Base-by-base conservation (phyloP, 164 flowering plant species). In the Stephania cephalantha region DNA sequence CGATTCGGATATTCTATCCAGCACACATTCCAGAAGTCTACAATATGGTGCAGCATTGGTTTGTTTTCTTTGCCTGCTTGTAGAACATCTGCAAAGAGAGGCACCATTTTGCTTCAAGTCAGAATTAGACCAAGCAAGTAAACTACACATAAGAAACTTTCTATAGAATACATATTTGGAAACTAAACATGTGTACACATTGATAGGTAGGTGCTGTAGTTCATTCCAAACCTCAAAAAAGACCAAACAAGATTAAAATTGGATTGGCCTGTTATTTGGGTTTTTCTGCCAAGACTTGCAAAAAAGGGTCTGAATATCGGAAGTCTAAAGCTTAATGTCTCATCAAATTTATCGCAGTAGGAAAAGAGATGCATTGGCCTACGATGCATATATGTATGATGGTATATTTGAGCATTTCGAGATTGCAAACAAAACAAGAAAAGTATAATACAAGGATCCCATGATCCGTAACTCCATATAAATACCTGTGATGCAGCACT, bases 1-100 rank as follows among this genome's bases (percentile, higher is more conserved):
- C 66, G 7, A 22, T 58, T 58, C 17, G 64, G n/a, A 18, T 58
- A n/a, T 58, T 58, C 64, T 22, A 58, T 58, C n/a, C n/a, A n/a
- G 25, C 66, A 61, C 46, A 71, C 11, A 31, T 68, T 20, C 52
- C 69, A 31, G n/a, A 20, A 73, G 75, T 79, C 84, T 84, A 95
- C 83, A 95, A 82, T 76, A 95, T 81, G 55, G 91, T 89, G 80
- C 99, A 95, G 78, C 99, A 95, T 79, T 86, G 90, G 75, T 95
- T 93, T 75, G 98, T 90, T 79, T 95, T 90, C 87, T 91, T 95
- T 8, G 99, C 99, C 79, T 93, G 98, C 87, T 93, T 95, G 92
- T 95, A 93, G 77, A 95, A 95, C 95, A 95, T 87, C 99, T 95
- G 96, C 80, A 78, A 29, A 81, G 79, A 75, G 29, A 71, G 63